phyloP scores from a whole-genome alignment of 2,329 filamentous ascomycete species.

The Aspergillus hortae region DNA sequence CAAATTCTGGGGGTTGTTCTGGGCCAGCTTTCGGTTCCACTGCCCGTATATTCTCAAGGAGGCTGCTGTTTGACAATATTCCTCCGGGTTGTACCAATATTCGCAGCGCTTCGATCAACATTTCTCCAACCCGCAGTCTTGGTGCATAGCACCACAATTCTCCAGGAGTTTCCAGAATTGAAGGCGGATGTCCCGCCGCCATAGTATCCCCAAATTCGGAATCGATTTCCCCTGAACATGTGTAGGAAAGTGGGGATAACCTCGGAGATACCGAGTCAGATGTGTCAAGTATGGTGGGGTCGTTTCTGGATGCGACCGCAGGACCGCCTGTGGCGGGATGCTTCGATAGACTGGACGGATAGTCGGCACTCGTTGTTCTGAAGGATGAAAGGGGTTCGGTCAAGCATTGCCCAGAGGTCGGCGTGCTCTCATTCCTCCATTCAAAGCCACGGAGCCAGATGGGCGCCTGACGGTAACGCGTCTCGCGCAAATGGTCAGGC shows the following conservation, averaged over 20 bases:
- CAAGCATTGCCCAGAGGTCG: too few relatives aligned
- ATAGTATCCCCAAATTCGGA: neutral
- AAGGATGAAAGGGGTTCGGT: neutral
- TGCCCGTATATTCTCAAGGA: constrained; percentile 8
- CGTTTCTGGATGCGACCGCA: too few relatives aligned
- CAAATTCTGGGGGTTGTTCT: constrained; percentile 12
- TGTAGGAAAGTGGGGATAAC: neutral
- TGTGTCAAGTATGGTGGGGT: too few relatives aligned
- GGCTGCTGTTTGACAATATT: neutral
- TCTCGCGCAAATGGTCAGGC: too few relatives aligned
- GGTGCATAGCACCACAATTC: constrained; percentile 8
- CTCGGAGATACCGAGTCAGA: neutral
- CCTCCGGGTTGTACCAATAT: constrained; percentile 5
- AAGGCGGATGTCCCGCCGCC: constrained; percentile 3
- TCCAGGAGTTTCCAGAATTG: constrained; percentile 8
- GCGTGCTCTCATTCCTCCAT: too few relatives aligned
- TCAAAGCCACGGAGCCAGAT: too few relatives aligned
- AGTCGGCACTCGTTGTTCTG: neutral
- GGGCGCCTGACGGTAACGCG: too few relatives aligned
- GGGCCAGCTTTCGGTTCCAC: constrained; percentile 9
- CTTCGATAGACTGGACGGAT: neutral
- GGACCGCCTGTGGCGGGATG: too few relatives aligned
- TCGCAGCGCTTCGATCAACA: constrained; percentile 5
- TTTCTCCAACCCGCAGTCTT: constrained; percentile 11
- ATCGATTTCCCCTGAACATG: neutral